Percentiles rank a stretch among this genome's conserved stretches.
Evolutionary conservation across 2,329 filamentous ascomycete species (phyloP).

Genomic region (Ophiostoma pallidulum): DNA sequence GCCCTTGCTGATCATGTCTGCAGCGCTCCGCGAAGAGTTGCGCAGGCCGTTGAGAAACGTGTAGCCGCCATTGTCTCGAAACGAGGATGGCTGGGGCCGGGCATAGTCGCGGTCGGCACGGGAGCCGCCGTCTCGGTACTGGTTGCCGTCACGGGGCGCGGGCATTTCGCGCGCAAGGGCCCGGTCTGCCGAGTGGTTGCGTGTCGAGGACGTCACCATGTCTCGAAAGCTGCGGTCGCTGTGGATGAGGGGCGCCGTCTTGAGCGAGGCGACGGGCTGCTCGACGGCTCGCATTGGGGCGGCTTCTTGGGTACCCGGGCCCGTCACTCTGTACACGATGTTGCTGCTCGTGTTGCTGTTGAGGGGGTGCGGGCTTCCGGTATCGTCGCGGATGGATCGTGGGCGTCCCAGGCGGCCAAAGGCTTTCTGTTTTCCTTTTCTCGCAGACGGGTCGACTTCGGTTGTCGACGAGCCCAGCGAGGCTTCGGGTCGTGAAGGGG

Average conservation of each 20-base stretch:
- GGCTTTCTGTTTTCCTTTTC: constrained; percentile 45
- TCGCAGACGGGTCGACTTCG: constrained; percentile 18
- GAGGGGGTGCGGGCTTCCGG: constrained; percentile 6
- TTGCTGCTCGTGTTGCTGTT: constrained; percentile 7
- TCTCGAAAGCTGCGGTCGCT: constrained; percentile 60
- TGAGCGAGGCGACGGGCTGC: constrained; percentile 37
- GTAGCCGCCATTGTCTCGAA: constrained; percentile 51
- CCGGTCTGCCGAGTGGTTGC: constrained; percentile 68
- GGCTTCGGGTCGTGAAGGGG: constrained; percentile 44
- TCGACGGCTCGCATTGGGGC: constrained; percentile 14
- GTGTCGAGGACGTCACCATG: constrained; percentile 54
- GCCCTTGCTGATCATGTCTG: constrained; percentile 72
- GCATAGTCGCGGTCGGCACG: constrained; percentile 33
- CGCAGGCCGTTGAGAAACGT: constrained; percentile 66
- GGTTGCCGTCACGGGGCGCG: constrained; percentile 30
- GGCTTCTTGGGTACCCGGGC: constrained; percentile 18
- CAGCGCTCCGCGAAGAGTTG: constrained; percentile 62
- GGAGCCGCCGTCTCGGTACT: not conserved
- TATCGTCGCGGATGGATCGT: constrained; percentile 41
- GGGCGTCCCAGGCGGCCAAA: constrained; percentile 44
- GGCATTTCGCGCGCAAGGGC: constrained; percentile 35
- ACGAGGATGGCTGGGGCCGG: constrained; percentile 42
- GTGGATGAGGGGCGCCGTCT: constrained; percentile 51
- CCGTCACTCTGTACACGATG: not conserved
- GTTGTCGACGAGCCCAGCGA: constrained; percentile 37